These are phyloP conservation scores for Aspergillus cejpii DNA, from an alignment of 2,329 filamentous ascomycete species.

Conservation along the genomic window DNA sequence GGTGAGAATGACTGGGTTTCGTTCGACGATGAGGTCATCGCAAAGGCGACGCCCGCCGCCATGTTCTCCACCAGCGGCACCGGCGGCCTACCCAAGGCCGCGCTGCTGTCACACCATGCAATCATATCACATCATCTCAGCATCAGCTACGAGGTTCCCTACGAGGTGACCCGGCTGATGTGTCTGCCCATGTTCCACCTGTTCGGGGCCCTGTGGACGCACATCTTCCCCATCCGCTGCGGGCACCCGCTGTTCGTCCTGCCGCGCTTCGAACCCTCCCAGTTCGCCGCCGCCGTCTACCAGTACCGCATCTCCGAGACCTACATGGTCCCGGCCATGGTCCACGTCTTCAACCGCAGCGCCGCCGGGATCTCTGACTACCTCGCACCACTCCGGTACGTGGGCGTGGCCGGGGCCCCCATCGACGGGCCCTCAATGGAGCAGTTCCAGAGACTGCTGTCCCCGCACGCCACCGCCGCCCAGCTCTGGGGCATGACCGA, in stretches of 20 bases:
- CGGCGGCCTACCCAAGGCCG: conserved; percentile 55
- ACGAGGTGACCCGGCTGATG: conserved; percentile 41
- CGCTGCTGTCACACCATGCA: conserved; percentile 53
- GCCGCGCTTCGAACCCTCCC: conserved; percentile 40
- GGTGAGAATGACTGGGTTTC: conserved; percentile 45
- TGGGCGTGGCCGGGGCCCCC: conserved; percentile 47
- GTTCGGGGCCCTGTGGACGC: conserved; percentile 44
- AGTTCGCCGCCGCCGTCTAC: conserved; percentile 37
- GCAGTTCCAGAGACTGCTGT: conserved; percentile 39
- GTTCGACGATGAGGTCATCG: conserved; percentile 39
- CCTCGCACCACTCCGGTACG: conserved; percentile 40
- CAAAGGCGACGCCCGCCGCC: conserved; percentile 46
- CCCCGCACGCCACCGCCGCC: conserved; percentile 37
- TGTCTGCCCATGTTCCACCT: conserved; percentile 51
- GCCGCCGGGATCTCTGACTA: conserved; percentile 20
- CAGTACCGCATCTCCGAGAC: conserved; percentile 45
- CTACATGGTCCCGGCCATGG: conserved; percentile 44
- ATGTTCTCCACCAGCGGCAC: conserved; percentile 54
- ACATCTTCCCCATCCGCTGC: conserved; percentile 43
- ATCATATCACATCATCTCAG: conserved; percentile 47
- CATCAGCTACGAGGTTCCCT: conserved; percentile 39
- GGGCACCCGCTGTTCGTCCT: conserved; percentile 46
- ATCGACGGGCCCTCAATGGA: conserved; percentile 40
- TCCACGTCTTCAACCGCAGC: conserved; percentile 33
- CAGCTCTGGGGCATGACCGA: conserved; percentile 54